Base-by-base conservation (phyloP, 2,329 filamentous ascomycete species). In the Trichoderma brevicompactum region DNA sequence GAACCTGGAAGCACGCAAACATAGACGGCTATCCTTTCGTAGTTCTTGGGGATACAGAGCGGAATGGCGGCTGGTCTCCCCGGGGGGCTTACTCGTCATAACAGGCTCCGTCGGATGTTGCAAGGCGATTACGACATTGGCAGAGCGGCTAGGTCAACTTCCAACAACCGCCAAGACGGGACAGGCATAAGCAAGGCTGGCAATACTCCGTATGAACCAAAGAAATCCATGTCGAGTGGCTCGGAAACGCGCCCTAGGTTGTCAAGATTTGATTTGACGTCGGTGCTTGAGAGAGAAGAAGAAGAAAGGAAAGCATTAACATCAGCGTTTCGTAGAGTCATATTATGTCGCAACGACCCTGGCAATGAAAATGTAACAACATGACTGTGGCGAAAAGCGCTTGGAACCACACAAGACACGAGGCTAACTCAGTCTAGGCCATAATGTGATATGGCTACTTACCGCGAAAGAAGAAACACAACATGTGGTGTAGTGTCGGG, bases 61-160 rank as follows among this genome's bases (percentile, higher is more conserved):
- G 46, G 44, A 17, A 61, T 19, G 19, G 15, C 41, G 46, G 19
- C 44, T 48, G 44, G 43, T 19, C 8, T 60, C 9, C 44, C 19
- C 10, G 6, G 46, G 38, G 8, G 9, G 12, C 19, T 46, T 23
- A 41, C 46, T 40, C 15, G 36, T n/a, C 38, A 32, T 17, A 10
- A 8, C 12, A 46, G 23, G 36, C n/a, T 34, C 38, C 19, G 46
- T 50, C 58, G 28, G 36, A 50, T 41, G 44, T 59, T 44, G 55
- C 32, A 59, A 7, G 32, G 28, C 28, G 15, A 17, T 46, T n/a
- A 40, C 43, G 17, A 40, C 17, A 41, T 28, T 50, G 46, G 32
- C 15, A 41, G 48, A 62, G n/a, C 40, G 58, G 38, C 19, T 23
- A 8, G 46, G 34, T 17, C 34, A 52, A 61, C 23, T 61, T 41